phyloP scores from a whole-genome alignment of 31 red algal species.

The Asparagopsis taxiformis region DNA sequence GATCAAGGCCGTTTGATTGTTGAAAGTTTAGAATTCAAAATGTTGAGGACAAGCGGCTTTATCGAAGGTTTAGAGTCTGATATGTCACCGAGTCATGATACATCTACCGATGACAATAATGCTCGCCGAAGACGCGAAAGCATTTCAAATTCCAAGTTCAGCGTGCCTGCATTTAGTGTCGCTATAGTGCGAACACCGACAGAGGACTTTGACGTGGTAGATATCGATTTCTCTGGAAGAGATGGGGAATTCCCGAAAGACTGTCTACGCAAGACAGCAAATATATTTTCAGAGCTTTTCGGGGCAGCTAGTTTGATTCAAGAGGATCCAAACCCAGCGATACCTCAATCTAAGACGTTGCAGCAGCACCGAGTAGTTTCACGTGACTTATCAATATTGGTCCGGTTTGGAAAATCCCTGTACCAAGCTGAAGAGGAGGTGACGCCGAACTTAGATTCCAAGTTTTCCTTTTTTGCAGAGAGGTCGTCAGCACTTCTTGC shows the following conservation, averaged over 20 bases:
- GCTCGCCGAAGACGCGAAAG: background rate
- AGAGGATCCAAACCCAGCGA: background rate
- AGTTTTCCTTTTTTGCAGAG: slow-evolving; percentile 67
- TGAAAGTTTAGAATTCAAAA: slow-evolving; percentile 56
- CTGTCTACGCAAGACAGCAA: slow-evolving; percentile 51
- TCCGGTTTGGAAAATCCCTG: slow-evolving; percentile 73
- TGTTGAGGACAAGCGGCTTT: slow-evolving; percentile 65
- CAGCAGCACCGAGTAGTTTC: background rate
- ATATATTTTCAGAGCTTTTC: slow-evolving; percentile 69
- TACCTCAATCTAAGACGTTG: background rate
- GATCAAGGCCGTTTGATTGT: slow-evolving; percentile 58
- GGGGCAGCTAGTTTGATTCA: slow-evolving; percentile 49
- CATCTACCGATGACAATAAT: background rate
- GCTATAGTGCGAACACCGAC: slow-evolving; percentile 26
- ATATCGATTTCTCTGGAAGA: slow-evolving; percentile 71
- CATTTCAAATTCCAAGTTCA: slow-evolving; percentile 11
- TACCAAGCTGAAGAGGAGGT: slow-evolving; percentile 70
- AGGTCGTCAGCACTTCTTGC: slow-evolving; percentile 53
- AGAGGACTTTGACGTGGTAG: slow-evolving; percentile 65
- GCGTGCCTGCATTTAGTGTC: slow-evolving; percentile 65
- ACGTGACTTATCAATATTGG: slow-evolving; percentile 39
- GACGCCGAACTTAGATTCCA: slow-evolving; percentile 47
- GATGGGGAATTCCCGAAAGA: slow-evolving; percentile 68
- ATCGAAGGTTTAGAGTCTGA: slow-evolving; percentile 62
- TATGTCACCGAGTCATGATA: background rate